Conservation (phyloP, 2,329 filamentous ascomycete genomes). For the Sporothrix euskadiensis region DNA sequence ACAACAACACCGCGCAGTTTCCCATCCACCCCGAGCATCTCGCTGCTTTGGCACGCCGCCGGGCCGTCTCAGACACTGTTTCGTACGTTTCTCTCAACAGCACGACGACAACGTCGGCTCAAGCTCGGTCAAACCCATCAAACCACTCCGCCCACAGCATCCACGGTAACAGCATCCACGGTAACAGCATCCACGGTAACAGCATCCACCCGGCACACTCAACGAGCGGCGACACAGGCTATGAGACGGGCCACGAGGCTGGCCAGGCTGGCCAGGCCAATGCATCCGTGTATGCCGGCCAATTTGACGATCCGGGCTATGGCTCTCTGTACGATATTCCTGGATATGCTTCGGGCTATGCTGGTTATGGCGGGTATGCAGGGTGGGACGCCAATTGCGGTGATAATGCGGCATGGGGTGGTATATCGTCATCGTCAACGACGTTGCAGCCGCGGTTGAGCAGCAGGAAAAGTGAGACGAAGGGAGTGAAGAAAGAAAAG, state of each 20-base stretch:
- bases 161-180: neutral
- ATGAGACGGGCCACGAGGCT: constrained; percentile 24
- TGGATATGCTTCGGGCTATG: neutral
- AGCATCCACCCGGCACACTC: neutral
- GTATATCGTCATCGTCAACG: neutral
- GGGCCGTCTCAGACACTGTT: constrained; percentile 5
- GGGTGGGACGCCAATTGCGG: neutral
- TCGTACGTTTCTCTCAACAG: constrained; percentile 1
- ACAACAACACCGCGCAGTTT: neutral
- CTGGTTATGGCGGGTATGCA: neutral
- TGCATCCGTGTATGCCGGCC: neutral
- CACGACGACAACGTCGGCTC: neutral
- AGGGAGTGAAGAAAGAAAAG: neutral
- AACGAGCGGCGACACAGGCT: constrained; percentile 26
- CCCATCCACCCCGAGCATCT: neutral
- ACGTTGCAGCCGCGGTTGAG: constrained; percentile 18
- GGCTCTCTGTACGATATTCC: constrained; percentile 18
- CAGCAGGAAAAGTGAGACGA: neutral
- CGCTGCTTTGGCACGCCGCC: neutral
- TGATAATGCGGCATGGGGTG: constrained; percentile 1
- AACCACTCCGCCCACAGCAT: neutral
- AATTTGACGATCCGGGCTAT: constrained; percentile 22
- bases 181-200: neutral
- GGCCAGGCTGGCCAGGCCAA: neutral
- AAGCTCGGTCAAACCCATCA: too few relatives aligned